Conservation (phyloP, 2,329 filamentous ascomycete species). For the Fusarium goolgardi region DNA sequence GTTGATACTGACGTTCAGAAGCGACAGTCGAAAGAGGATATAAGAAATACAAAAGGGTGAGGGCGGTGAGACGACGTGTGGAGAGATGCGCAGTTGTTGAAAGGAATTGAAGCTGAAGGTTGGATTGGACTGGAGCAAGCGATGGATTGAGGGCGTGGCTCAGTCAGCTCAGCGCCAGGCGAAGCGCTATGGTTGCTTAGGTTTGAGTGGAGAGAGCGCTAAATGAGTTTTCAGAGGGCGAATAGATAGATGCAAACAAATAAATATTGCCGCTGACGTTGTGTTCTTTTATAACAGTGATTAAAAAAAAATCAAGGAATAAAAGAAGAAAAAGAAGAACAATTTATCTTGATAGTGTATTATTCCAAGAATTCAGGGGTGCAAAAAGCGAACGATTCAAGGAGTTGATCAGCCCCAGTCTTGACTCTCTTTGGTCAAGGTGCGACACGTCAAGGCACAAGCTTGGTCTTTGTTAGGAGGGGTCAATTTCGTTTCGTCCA, state of each 20-base stretch:
- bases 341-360: background rate
- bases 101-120: conserved; percentile 29
- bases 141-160: conserved; percentile 31
- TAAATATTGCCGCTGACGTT: conserved; percentile 27
- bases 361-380: conserved; percentile 38
- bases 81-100: conserved; percentile 32
- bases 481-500: conserved; percentile 29
- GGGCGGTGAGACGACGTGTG: conserved; percentile 29
- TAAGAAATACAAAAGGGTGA: conserved; percentile 11
- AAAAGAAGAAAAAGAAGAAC: background rate
- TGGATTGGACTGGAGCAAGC: conserved; percentile 9
- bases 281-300: background rate
- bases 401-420: conserved; percentile 34
- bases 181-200: conserved; percentile 26
- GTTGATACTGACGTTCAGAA: conserved; percentile 23
- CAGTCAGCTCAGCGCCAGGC: conserved; percentile 38
- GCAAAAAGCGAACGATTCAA: conserved; percentile 20
- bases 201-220: conserved; percentile 29
- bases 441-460: conserved; percentile 42
- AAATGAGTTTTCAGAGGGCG: background rate
- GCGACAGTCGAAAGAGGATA: conserved; percentile 30
- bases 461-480: conserved; percentile 38
- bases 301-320: background rate
- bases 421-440: conserved; percentile 40
- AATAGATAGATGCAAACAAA: background rate